Evolutionary conservation across 2,329 filamentous ascomycete genomes (phyloP).

Genomic region (Eurotiales sp.): DNA sequence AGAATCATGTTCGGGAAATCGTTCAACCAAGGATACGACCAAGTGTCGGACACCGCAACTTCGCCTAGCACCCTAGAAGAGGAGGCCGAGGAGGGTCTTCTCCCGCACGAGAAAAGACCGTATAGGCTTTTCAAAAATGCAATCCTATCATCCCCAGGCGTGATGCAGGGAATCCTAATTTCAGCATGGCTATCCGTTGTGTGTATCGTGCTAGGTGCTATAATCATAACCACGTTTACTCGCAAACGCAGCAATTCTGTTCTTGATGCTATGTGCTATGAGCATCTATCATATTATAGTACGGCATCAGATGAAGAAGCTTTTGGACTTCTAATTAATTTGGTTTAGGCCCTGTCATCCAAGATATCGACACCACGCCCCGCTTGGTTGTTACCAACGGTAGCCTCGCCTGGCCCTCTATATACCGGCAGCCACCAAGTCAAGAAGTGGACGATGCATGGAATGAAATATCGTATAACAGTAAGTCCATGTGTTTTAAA

Average conservation of each 20-base stretch:
- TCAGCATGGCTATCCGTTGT: background rate
- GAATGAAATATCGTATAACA: constrained; percentile 9
- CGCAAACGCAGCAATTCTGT: background rate
- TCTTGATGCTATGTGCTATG: constrained; percentile 1
- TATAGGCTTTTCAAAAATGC: background rate
- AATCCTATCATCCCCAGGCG: background rate
- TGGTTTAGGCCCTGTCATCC: constrained; percentile 5
- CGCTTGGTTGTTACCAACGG: constrained; percentile 6
- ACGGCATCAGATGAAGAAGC: background rate
- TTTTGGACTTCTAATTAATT: background rate
- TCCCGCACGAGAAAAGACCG: background rate
- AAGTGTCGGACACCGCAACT: background rate
- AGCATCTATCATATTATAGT: constrained; percentile 7
- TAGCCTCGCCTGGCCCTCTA: constrained; percentile 4
- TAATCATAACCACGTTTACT: background rate
- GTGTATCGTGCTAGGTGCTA: background rate
- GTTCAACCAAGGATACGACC: background rate
- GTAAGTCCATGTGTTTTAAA: too few species aligned
- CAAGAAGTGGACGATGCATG: constrained; percentile 17
- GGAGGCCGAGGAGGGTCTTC: background rate
- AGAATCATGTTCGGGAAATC: background rate
- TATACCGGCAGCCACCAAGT: constrained; percentile 11
- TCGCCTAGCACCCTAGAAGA: background rate
- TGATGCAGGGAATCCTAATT: background rate
- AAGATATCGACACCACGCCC: constrained; percentile 8